phyloP scores from a whole-genome alignment of 1,284 basidiomycete genomes.

The Tausonia pullulans region DNA sequence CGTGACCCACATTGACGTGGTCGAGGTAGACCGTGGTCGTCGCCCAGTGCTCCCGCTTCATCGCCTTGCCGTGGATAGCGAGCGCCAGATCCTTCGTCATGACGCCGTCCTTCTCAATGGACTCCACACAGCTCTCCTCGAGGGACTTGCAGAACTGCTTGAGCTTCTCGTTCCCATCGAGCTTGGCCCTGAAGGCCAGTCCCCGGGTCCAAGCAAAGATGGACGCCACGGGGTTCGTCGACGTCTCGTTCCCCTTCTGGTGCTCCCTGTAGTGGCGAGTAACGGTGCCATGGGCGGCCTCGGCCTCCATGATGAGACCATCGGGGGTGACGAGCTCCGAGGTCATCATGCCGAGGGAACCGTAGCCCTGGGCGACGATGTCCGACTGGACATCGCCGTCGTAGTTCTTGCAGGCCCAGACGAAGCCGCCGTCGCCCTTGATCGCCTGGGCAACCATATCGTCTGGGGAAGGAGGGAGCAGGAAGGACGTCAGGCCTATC shows the following conservation, averaged over 20 bases:
- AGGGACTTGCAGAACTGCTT: constrained; percentile 65
- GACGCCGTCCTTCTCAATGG: constrained; percentile 76
- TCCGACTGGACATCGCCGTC: constrained; percentile 88
- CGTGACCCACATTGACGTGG: constrained; percentile 42
- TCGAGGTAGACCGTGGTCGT: constrained; percentile 85
- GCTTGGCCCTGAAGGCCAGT: constrained; percentile 81
- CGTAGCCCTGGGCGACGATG: constrained; percentile 80
- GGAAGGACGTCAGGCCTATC: background rate
- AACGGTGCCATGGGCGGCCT: constrained; percentile 89
- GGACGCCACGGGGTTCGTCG: constrained; percentile 94
- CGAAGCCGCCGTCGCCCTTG: constrained; percentile 93
- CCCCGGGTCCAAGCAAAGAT: constrained; percentile 99
- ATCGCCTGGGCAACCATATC: constrained; percentile 97
- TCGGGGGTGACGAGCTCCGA: constrained; percentile 93
- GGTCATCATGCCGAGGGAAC: constrained; percentile 95
- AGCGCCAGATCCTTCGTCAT: constrained; percentile 98
- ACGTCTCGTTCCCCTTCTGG: constrained; percentile 88
- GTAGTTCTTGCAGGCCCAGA: constrained; percentile 97
- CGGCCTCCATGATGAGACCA: constrained; percentile 78
- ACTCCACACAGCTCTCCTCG: constrained; percentile 80
- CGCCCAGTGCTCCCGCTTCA: constrained; percentile 89
- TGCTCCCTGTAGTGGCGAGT: constrained; percentile 95
- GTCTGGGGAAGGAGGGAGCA: constrained; percentile 38
- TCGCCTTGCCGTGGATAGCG: constrained; percentile 82
- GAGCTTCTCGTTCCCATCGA: constrained; percentile 73